Conservation (phyloP, 1,284 basidiomycete genomes). For the Rhodotorula mucilaginosa region DNA sequence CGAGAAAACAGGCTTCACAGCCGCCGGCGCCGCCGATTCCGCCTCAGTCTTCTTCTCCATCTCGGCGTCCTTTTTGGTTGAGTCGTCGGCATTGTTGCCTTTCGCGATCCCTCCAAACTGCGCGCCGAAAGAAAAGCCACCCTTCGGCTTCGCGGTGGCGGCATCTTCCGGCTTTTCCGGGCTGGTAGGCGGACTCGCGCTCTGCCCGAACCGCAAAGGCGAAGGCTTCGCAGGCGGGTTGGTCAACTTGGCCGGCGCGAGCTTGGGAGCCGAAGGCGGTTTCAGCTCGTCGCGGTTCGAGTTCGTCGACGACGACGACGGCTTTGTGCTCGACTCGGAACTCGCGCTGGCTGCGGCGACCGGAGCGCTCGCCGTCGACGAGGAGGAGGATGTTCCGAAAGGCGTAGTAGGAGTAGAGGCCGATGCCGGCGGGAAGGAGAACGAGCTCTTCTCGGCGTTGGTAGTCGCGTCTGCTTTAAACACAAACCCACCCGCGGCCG, state of each 20-base stretch:
- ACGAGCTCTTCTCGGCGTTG: slow-evolving; percentile 40
- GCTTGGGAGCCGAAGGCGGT: slow-evolving; percentile 26
- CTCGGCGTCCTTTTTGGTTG: slow-evolving; percentile 1
- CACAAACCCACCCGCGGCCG: slow-evolving; percentile 40
- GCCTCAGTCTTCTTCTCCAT: slow-evolving; percentile 9
- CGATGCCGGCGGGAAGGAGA: slow-evolving; percentile 36
- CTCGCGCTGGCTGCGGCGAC: not conserved
- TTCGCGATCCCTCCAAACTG: slow-evolving; percentile 38
- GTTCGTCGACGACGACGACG: not conserved
- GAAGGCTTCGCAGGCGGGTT: slow-evolving; percentile 33
- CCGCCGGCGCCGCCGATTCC: slow-evolving; percentile 3
- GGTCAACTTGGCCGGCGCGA: slow-evolving; percentile 32
- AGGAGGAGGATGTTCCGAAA: not conserved
- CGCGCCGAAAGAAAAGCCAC: slow-evolving; percentile 33
- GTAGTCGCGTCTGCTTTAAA: slow-evolving; percentile 35
- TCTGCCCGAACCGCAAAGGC: slow-evolving; percentile 35
- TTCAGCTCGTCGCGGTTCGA: slow-evolving; percentile 14
- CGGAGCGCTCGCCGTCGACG: not conserved
- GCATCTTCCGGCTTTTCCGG: slow-evolving; percentile 1
- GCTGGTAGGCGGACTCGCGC: slow-evolving; percentile 30
- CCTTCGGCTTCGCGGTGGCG: slow-evolving; percentile 6
- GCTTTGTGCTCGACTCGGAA: not conserved
- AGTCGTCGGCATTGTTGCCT: slow-evolving; percentile 7
- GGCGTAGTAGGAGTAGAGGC: not conserved
- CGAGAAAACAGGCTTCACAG: slow-evolving; percentile 11